A percentile compares a stretch with the other conserved stretches of the same genome.
Conservation (phyloP, 345 rosid species). For the Arabidopsis arenosa region DNA sequence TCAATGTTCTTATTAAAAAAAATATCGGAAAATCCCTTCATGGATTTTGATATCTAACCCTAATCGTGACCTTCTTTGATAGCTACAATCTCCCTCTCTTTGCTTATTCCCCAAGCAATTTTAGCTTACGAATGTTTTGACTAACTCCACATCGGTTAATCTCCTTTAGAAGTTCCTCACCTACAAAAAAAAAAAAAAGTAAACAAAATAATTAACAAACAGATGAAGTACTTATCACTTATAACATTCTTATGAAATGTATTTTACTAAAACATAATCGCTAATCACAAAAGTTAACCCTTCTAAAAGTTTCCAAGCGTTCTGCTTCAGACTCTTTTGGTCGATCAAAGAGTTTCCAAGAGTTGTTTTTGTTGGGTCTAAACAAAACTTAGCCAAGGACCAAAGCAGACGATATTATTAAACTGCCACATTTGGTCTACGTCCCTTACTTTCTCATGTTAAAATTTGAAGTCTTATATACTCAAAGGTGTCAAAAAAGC, state of each 20-base stretch:
- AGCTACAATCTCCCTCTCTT: slow-evolving; percentile 43
- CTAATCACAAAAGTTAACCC: slow-evolving; percentile 6
- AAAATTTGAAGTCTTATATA: slow-evolving; percentile 14
- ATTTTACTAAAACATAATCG: slow-evolving; percentile 10
- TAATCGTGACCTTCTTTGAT: slow-evolving; percentile 44
- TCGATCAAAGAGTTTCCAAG: slow-evolving; percentile 16
- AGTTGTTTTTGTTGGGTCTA: slow-evolving; percentile 2
- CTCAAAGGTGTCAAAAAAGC: slow-evolving; percentile 6
- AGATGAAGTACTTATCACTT: slow-evolving; percentile 35
- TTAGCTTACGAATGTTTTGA: slow-evolving; percentile 38
- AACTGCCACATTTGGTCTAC: slow-evolving; percentile 18
- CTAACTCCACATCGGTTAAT: slow-evolving; percentile 37
- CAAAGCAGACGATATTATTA: slow-evolving; percentile 1
- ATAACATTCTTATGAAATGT: slow-evolving; percentile 24
- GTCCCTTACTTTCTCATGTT: slow-evolving; percentile 11
- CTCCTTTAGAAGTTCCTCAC: slow-evolving; percentile 14
- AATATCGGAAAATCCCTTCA: slow-evolving; percentile 20
- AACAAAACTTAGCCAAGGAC: slow-evolving; percentile 21
- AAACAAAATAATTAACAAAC: not conserved
- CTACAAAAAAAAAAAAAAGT: slow-evolving; percentile 3
- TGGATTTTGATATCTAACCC: slow-evolving; percentile 48
- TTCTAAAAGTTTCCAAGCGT: not conserved
- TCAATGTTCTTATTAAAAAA: slow-evolving; percentile 2
- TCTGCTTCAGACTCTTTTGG: slow-evolving; percentile 14
- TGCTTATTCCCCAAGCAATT: slow-evolving; percentile 43